Base-by-base conservation (phyloP, 768 basidiomycete genomes). In the Candolleomyces aberdarensis region DNA sequence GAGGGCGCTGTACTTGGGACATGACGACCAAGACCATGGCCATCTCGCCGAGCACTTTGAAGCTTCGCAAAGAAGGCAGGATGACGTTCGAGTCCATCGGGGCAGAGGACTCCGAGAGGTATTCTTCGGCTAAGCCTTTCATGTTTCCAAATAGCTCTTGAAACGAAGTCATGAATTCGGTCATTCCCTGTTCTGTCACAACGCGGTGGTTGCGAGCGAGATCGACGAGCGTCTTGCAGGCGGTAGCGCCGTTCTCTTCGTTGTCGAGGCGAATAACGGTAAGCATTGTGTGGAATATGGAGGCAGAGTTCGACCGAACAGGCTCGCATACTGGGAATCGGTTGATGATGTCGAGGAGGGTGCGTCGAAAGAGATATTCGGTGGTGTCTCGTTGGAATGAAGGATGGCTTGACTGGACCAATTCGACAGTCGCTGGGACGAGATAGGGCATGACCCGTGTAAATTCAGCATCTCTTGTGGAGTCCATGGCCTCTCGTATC, bases 11-110 rank as follows among this genome's bases (percentile, higher is more conserved):
- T 43, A 85, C 83, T 73, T 98, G 96, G 62, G 91, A 88, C 74
- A 97, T 90, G 29, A 94, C 85, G 31, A 95, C 91, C 70, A 96
- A 86, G 13, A 93, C 87, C 79, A 96, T 89, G 5, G 92, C 92
- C 81, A 96, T 90, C 76, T 99, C 97, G 14, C 92, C 88, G 11
- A 98, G 78, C 10, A 97, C 91, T 74, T 97, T 98, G 80, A 97
- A 95, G 70, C 94, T 96, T 60, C 86, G 85, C 58, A 88, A 83
- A 51, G 89, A 87, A 8, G 86, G 86, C n/a, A 89, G 75, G 41
- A 88, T 77, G 17, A 77, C 68, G 57, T 85, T 86, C 19, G 78
- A 62, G 64, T 92, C 87, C 20, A 87, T 68, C 17, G 74, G 58
- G 1, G 73, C 62, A 0, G 89, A 90, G 59, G 84, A 79, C 51